Evolutionary conservation across 2,329 filamentous ascomycete genomes (phyloP).

Genomic region (Neospermospora avenae): DNA sequence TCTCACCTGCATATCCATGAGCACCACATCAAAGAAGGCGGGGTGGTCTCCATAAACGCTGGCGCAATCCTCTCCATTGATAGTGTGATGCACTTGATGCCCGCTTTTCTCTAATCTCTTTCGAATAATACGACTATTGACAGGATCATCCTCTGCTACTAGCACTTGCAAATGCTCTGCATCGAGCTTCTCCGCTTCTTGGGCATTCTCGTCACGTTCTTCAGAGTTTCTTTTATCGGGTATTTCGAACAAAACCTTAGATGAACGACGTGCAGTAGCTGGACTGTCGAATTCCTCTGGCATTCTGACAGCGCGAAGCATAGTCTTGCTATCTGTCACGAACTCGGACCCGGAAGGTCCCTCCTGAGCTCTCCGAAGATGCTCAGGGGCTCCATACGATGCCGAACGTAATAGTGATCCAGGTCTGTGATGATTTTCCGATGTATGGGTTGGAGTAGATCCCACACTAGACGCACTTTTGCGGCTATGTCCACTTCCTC

Average conservation of each 20-base stretch:
- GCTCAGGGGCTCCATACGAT: slow-evolving; percentile 25
- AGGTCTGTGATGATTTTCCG: slow-evolving; percentile 3
- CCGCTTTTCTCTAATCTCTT: slow-evolving; percentile 77
- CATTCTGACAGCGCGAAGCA: slow-evolving; percentile 44
- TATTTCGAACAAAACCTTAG: slow-evolving; percentile 25
- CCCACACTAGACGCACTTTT: slow-evolving; percentile 22
- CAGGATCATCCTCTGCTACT: slow-evolving; percentile 83
- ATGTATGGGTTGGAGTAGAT: not conserved
- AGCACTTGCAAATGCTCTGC: slow-evolving; percentile 51
- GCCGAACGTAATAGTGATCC: slow-evolving; percentile 19
- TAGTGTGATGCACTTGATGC: slow-evolving; percentile 67
- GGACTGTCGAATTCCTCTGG: slow-evolving; percentile 39
- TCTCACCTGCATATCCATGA: slow-evolving; percentile 90
- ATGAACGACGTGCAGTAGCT: slow-evolving; percentile 2
- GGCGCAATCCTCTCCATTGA: slow-evolving; percentile 84
- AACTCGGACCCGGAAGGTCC: slow-evolving; percentile 39
- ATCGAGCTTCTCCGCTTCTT: slow-evolving; percentile 9
- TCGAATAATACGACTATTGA: slow-evolving; percentile 78
- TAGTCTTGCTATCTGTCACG: slow-evolving; percentile 40
- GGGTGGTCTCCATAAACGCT: slow-evolving; percentile 63
- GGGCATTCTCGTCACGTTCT: not conserved
- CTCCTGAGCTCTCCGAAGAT: slow-evolving; percentile 25
- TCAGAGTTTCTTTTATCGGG: slow-evolving; percentile 5
- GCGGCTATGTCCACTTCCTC: slow-evolving; percentile 20
- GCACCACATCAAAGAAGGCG: slow-evolving; percentile 66